These are phyloP conservation scores for Fagus crenata DNA, from an alignment of 306 rosid genomes.

Conservation along the genomic window DNA sequence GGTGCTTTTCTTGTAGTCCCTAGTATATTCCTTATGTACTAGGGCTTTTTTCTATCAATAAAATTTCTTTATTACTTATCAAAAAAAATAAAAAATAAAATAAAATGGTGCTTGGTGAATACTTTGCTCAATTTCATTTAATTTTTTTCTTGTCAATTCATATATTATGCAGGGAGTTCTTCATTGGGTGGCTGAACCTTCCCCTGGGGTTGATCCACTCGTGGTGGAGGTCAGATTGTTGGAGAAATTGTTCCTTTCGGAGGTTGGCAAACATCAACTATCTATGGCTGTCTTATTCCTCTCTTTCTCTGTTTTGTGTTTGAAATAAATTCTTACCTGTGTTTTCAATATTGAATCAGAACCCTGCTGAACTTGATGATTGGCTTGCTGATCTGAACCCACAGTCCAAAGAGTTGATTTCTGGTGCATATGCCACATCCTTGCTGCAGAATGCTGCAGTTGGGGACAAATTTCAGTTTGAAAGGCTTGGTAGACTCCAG, in stretches of 20 bases:
- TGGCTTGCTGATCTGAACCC: conserved; percentile 91
- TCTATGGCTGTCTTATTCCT: conserved; percentile 1
- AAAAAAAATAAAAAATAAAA: too few species aligned
- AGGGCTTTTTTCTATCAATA: too few species aligned
- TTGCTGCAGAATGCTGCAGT: conserved; percentile 49
- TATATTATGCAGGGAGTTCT: conserved; percentile 72
- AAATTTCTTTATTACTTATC: too few species aligned
- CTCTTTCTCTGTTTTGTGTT: not conserved
- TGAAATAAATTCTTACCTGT: not conserved
- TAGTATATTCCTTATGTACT: too few species aligned
- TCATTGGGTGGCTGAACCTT: conserved; percentile 91
- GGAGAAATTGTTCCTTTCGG: conserved; percentile 78
- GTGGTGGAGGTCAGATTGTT: conserved; percentile 84
- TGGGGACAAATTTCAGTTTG: conserved; percentile 87
- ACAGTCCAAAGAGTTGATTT: conserved; percentile 59
- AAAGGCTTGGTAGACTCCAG: conserved; percentile 75
- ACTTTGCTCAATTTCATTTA: not conserved
- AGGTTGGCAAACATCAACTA: conserved; percentile 52
- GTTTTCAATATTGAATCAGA: conserved; percentile 44
- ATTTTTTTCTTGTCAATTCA: not conserved
- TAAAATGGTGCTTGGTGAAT: not conserved
- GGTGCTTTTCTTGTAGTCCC: too few species aligned
- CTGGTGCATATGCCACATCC: conserved; percentile 67
- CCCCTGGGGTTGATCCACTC: conserved; percentile 80
- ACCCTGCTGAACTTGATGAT: conserved; percentile 90